These are phyloP conservation scores for Rhodotorula mucilaginosa DNA, from an alignment of 1,284 basidiomycete species.

Conservation along the genomic window DNA sequence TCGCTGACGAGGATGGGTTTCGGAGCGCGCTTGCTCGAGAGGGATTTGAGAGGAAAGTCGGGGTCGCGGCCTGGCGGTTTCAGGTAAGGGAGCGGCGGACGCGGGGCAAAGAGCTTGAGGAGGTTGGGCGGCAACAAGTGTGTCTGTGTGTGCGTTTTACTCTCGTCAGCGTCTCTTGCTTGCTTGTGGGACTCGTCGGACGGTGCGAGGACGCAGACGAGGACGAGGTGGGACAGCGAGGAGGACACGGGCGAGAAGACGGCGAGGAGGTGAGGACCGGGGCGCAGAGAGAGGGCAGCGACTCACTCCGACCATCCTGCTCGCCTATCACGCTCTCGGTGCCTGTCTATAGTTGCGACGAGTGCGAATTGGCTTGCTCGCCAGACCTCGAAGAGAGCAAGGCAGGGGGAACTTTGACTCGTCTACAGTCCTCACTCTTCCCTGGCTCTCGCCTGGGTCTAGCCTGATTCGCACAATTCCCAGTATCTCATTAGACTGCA, in stretches of 20 bases:
- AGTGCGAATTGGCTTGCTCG: too few species aligned
- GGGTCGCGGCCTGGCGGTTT: conserved; percentile 80
- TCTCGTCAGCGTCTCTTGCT: not conserved
- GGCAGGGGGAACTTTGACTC: too few species aligned
- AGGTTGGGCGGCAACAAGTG: conserved; percentile 81
- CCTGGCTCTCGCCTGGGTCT: too few species aligned
- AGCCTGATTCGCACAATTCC: too few species aligned
- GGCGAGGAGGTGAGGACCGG: not conserved
- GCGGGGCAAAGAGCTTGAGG: conserved; percentile 87
- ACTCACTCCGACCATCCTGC: conserved; percentile 34
- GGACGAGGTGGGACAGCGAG: not conserved
- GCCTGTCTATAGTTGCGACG: too few species aligned
- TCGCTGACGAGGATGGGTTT: conserved; percentile 66
- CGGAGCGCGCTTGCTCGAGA: conserved; percentile 57
- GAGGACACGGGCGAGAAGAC: not conserved
- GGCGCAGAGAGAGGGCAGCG: too few species aligned
- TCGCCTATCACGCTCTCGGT: not conserved
- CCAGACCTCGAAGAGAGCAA: too few species aligned
- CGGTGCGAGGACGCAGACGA: not conserved
- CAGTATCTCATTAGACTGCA: too few species aligned
- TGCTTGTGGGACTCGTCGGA: not conserved
- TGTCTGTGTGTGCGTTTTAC: conserved; percentile 25
- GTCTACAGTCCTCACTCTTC: too few species aligned
- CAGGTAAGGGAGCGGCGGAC: conserved; percentile 77
- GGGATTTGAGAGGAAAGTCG: conserved; percentile 57